Base-by-base conservation (phyloP, 257 asterid species). In the Plectranthus barbatus region DNA sequence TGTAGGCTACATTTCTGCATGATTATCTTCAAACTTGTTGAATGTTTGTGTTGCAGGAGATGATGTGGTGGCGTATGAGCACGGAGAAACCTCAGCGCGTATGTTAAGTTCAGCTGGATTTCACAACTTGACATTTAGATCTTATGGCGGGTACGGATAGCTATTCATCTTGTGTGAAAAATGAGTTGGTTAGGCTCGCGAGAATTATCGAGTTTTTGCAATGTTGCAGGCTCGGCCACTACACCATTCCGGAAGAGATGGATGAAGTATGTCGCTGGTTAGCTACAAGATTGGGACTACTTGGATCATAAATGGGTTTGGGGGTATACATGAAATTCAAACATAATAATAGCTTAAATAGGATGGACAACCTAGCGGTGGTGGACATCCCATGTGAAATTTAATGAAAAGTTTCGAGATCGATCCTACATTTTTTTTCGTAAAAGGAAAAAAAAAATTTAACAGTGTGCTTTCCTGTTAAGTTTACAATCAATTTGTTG, bases 221-320 rank as follows among this genome's bases (percentile, higher is more conserved):
- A n/a, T n/a, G 31, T 26, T 53, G 70, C 76, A 87, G 94, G 74
- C 87, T 88, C 26, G 94, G 94, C 21, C 96, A 88, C 65, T 83
- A 85, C 79, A 84, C 90, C 9, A 71, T 77, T 42, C 94, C 94
- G 12, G 86, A 83, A 70, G 96, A 85, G 73, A 78, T 77, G 62
- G 80, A 78, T 52, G 87, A 79, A 60, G 81, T 88, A 58, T 82
- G 94, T 56, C 69, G 34, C 51, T 88, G 91, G 91, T 70, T 88
- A 37, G 39, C 77, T 33, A 77, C 82, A 49, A 72, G 42, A 14
- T 62, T 88, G 81, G 77, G 73, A 61, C 95, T 88, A 29, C 83
- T 73, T n/a, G 90, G 84, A 50, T 65, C 79, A 11, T 74, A 71
- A 62, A 34, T 13, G 58, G 20, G 42, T 12, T 34, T 5, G 36